Conservation (phyloP, 1,284 basidiomycete species). For the Ganoderma leucocontextum region DNA sequence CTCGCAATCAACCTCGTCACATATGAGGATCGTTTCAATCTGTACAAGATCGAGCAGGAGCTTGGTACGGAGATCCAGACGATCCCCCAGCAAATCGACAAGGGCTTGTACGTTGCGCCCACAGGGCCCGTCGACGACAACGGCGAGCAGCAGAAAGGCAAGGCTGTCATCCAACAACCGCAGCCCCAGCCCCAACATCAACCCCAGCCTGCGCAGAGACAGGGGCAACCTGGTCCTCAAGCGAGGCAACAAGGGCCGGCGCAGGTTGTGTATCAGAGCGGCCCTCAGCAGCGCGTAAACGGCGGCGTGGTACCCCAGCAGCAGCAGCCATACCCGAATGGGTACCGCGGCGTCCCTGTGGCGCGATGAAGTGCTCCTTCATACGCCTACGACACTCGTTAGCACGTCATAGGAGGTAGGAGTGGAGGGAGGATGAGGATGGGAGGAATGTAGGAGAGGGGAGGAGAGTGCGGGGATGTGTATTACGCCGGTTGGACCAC, state of each 20-base stretch:
- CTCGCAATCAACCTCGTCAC: slow-evolving; percentile 97
- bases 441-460: slow-evolving; percentile 9
- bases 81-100: slow-evolving; percentile 93
- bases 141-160: slow-evolving; percentile 35
- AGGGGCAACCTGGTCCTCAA: slow-evolving; percentile 16
- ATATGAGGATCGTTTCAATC: slow-evolving; percentile 97
- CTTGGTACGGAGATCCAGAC: slow-evolving; percentile 98
- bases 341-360: slow-evolving; percentile 43
- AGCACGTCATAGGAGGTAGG: slow-evolving; percentile 3
- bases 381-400: not conserved
- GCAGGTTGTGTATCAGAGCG: slow-evolving; percentile 45
- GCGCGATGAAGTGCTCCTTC: slow-evolving; percentile 38
- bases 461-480: slow-evolving; percentile 26
- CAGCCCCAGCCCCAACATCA: slow-evolving; percentile 26
- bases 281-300: slow-evolving; percentile 39
- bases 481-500: slow-evolving; percentile 28
- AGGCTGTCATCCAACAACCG: slow-evolving; percentile 27
- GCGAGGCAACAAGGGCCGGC: slow-evolving; percentile 28
- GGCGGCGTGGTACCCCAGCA: slow-evolving; percentile 39
- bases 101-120: slow-evolving; percentile 91
- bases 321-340: slow-evolving; percentile 37
- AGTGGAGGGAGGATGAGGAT: slow-evolving; percentile 3
- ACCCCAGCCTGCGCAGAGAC: slow-evolving; percentile 21
- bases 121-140: slow-evolving; percentile 56
- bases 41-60: slow-evolving; percentile 98